phyloP scores from a whole-genome alignment of 2,329 filamentous ascomycete species.

The Monilinia laxa region DNA sequence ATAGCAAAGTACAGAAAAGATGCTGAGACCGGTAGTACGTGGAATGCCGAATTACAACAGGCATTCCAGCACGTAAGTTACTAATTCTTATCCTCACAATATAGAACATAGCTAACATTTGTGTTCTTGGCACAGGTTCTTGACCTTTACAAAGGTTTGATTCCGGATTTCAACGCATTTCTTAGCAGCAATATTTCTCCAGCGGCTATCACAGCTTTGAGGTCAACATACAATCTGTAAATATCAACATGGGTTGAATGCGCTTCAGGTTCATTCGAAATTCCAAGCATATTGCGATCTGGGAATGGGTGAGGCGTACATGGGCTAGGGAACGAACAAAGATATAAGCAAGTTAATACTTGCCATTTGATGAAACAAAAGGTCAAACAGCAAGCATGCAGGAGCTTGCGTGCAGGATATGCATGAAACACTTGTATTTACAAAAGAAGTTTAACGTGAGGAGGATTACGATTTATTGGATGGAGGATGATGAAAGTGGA shows the following conservation, averaged over 20 bases:
- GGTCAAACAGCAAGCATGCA: constrained; percentile 12
- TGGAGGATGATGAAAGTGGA: constrained; percentile 15
- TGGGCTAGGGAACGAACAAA: neutral
- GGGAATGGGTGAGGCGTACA: constrained; percentile 2
- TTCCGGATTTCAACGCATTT: constrained; percentile 53
- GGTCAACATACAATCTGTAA: constrained; percentile 40
- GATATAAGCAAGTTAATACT: constrained; percentile 7
- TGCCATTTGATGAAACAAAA: constrained; percentile 12
- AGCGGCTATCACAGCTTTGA: constrained; percentile 34
- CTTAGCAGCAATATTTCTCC: constrained; percentile 39
- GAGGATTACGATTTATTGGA: constrained; percentile 12
- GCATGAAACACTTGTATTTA: constrained; percentile 22
- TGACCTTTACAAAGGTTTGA: constrained; percentile 53
- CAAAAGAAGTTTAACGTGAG: constrained; percentile 6
- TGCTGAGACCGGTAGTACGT: constrained; percentile 48
- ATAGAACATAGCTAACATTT: constrained; percentile 30
- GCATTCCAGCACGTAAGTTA: constrained; percentile 34
- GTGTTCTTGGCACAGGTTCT: constrained; percentile 44
- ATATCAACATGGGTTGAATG: constrained; percentile 24
- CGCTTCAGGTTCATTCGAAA: constrained; percentile 7
- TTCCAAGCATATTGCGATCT: constrained; percentile 16
- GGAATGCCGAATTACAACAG: constrained; percentile 38
- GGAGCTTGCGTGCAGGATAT: constrained; percentile 12
- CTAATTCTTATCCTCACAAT: constrained; percentile 14
- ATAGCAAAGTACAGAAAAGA: constrained; percentile 75